Conservation (phyloP, 805 yeast species). For the Kuraishia piskuri region DNA sequence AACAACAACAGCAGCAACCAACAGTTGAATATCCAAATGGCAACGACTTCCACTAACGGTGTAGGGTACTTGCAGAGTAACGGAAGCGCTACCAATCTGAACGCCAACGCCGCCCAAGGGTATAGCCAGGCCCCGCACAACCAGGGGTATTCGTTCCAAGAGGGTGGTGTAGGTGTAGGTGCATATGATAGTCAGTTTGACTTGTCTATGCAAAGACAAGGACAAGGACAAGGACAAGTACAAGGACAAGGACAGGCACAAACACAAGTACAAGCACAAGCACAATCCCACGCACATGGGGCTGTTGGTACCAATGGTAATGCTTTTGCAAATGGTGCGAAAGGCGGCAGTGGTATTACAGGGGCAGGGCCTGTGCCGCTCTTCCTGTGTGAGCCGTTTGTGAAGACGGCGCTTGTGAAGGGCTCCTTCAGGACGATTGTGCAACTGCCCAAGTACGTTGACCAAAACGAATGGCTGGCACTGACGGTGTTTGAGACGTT, state of each 20-base stretch:
- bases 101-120: not conserved
- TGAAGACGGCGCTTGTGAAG: constrained; percentile 87
- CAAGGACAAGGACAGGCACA: constrained; percentile 11
- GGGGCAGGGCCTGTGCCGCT: constrained; percentile 34
- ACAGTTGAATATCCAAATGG: not conserved
- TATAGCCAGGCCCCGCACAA: no score
- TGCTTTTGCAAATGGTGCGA: constrained; percentile 5
- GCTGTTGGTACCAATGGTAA: constrained; percentile 4
- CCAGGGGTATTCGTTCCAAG: no score
- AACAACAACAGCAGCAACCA: constrained; percentile 9
- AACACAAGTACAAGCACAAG: constrained; percentile 19
- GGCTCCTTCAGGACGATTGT: constrained; percentile 96
- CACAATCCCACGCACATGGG: constrained; percentile 7
- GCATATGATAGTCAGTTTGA: constrained; percentile 12
- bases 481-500: constrained; percentile 85
- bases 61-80: not conserved
- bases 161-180: constrained; percentile 14
- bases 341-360: constrained; percentile 9
- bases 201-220: constrained; percentile 5
- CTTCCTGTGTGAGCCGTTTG: constrained; percentile 87
- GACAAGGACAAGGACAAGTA: constrained; percentile 7
- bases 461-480: constrained; percentile 92
- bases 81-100: not conserved
- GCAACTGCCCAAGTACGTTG: constrained; percentile 90
- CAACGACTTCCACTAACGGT: not conserved